These are phyloP conservation scores for Hyparrhenia diplandra DNA, from an alignment of 176 grass and related monocot species.

Conservation along the genomic window DNA sequence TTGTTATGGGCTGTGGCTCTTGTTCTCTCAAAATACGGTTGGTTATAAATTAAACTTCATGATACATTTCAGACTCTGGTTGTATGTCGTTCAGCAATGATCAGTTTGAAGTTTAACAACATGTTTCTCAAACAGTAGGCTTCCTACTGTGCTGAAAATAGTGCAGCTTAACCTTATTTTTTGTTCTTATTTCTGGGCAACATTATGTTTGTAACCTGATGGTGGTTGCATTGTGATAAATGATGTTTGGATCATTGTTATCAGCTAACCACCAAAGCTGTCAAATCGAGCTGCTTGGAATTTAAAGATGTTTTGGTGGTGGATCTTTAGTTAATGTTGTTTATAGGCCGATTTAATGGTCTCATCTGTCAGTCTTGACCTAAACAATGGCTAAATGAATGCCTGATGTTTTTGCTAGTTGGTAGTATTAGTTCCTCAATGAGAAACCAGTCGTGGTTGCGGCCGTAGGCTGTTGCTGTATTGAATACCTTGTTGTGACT, in stretches of 20 bases:
- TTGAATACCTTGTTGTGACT: conserved; percentile 8
- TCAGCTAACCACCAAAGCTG: conserved; percentile 16
- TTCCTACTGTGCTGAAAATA: background rate
- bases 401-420: background rate
- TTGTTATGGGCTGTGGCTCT: conserved; percentile 67
- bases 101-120: background rate
- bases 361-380: background rate
- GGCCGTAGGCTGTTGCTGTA: background rate
- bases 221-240: conserved; percentile 7
- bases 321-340: conserved; percentile 18
- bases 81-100: background rate
- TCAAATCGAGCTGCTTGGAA: background rate
- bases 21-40: conserved; percentile 66
- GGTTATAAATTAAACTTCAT: conserved; percentile 31
- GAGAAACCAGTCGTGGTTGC: background rate
- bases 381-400: conserved; percentile 18
- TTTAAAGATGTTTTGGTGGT: background rate
- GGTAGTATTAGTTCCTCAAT: background rate
- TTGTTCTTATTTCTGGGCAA: background rate
- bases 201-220: background rate
- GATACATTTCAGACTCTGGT: background rate
- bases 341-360: conserved; percentile 13
- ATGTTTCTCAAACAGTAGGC: background rate
- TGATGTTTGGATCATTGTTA: conserved; percentile 12
- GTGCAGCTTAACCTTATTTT: background rate